Conservation (phyloP, 2,329 filamentous ascomycete genomes). For the Alternaria sp. region DNA sequence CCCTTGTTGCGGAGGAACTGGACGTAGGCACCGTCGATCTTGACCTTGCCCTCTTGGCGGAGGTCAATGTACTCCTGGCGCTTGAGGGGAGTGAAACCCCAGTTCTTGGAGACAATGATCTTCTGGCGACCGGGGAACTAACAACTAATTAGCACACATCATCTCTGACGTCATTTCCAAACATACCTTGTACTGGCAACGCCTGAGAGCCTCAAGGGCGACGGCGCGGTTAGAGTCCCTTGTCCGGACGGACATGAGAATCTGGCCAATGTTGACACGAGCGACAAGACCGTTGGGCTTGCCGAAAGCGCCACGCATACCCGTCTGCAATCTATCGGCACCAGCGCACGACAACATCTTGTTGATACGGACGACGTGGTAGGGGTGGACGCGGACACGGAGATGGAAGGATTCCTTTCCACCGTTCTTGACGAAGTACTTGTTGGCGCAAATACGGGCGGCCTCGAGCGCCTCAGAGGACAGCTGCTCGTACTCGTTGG, state of each 20-base stretch:
- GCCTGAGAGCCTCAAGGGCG: slow-evolving; percentile 97
- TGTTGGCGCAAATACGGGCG: slow-evolving; percentile 99
- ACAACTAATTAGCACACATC: neutral
- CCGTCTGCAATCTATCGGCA: slow-evolving; percentile 99
- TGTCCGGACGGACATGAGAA: slow-evolving; percentile 95
- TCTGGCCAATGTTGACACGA: slow-evolving; percentile 99
- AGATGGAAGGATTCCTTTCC: slow-evolving; percentile 77
- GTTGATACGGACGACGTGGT: slow-evolving; percentile 99
- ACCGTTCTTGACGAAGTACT: slow-evolving; percentile 76
- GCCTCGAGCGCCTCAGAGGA: slow-evolving; percentile 99
- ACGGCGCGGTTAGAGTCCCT: slow-evolving; percentile 90
- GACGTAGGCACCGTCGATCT: slow-evolving; percentile 98
- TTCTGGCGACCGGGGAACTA: slow-evolving; percentile 98
- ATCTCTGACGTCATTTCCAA: neutral
- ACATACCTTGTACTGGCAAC: slow-evolving; percentile 91
- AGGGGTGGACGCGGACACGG: slow-evolving; percentile 88
- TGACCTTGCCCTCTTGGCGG: slow-evolving; percentile 90
- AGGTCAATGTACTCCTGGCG: slow-evolving; percentile 97
- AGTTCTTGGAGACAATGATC: slow-evolving; percentile 99
- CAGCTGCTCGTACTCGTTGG: slow-evolving; percentile 99
- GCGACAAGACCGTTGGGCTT: slow-evolving; percentile 99
- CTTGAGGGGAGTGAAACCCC: slow-evolving; percentile 98
- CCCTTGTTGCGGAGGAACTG: slow-evolving; percentile 98
- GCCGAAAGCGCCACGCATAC: slow-evolving; percentile 99
- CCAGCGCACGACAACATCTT: slow-evolving; percentile 99